Conservation (phyloP, 495 filamentous ascomycete species). For the Articulospora tetracladia region DNA sequence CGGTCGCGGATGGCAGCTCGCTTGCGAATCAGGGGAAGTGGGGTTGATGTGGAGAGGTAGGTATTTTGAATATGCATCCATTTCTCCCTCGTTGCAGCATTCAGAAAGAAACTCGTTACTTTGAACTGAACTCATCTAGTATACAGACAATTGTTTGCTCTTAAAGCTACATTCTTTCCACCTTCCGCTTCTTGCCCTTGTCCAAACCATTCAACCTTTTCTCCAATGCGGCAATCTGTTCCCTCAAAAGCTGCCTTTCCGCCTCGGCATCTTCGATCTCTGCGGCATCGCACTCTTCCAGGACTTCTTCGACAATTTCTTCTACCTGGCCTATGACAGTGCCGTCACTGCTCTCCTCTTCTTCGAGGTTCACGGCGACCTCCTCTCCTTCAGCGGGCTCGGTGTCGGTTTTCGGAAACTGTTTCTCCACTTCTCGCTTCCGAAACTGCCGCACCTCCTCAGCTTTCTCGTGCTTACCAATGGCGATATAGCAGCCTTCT, state of each 20-base stretch:
- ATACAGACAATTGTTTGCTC: too few relatives aligned
- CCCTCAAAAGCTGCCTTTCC: background rate
- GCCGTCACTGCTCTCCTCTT: background rate
- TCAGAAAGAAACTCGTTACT: too few relatives aligned
- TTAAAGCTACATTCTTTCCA: too few relatives aligned
- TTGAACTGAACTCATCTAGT: too few relatives aligned
- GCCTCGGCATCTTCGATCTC: background rate
- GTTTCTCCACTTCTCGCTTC: background rate
- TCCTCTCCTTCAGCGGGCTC: background rate
- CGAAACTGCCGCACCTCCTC: background rate
- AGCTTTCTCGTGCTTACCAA: background rate
- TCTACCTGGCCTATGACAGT: background rate
- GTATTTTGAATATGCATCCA: too few relatives aligned
- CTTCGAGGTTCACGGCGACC: background rate
- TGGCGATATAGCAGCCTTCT: background rate
- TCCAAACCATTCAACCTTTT: background rate
- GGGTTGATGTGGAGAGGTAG: too few relatives aligned
- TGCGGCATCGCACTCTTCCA: background rate
- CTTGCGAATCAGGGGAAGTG: too few relatives aligned
- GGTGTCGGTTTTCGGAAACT: background rate
- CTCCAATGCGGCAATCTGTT: background rate
- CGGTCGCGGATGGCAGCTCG: too few relatives aligned
- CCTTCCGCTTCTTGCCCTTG: background rate
- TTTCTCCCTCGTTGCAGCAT: too few relatives aligned
- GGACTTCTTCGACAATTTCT: background rate